Base-by-base conservation (phyloP, 352 stramenopile genomes). In the Globisporangium nunn region DNA sequence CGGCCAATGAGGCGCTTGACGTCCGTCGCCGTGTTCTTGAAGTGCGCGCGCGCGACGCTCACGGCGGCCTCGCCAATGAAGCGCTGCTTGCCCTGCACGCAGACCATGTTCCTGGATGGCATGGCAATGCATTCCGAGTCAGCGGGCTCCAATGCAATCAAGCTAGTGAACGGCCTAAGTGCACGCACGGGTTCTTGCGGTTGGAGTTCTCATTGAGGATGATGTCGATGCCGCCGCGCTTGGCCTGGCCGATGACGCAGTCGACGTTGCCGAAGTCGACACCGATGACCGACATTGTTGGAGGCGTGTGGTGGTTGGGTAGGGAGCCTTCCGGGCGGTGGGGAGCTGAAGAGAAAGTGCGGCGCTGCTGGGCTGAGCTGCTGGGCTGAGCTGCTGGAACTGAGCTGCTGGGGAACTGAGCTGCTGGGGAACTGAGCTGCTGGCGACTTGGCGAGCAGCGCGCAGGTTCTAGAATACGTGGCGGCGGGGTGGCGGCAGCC, bases 141-240 rank as follows among this genome's bases (percentile, higher is more conserved):
- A 44, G 40, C n/a, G 11, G 14, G 41, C 8, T 23, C 12, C 23
- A 44, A 23, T 23, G 23, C 23, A 23, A 1, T 23, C 23, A 23
- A 23, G 23, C 23, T 23, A 23, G 23, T 23, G 23, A 23, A 23
- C 23, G 23, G 23, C 23, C 23, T 23, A 23, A 23, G 23, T 23
- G 23, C 23, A 74, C 79, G 52, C 78, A 91, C 78, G 96, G 94
- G 74, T 98, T 99, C 71, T 98, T 96, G 71, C 97, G 85, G 75
- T 99, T 98, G 51, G 93, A 98, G 74, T 97, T 98, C 67, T 98
- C 97, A 87, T 99, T 99, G 37, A 99, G 81, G 83, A 99, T 97
- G 52, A 99, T 98, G 79, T 98, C 96, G 56, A 99, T 97, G 67
- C 96, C 97, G 67, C 96, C 96, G 64, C 96, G 86, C 65, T 97